Conservation (phyloP, 768 basidiomycete genomes). For the Agaricus bisporus region DNA sequence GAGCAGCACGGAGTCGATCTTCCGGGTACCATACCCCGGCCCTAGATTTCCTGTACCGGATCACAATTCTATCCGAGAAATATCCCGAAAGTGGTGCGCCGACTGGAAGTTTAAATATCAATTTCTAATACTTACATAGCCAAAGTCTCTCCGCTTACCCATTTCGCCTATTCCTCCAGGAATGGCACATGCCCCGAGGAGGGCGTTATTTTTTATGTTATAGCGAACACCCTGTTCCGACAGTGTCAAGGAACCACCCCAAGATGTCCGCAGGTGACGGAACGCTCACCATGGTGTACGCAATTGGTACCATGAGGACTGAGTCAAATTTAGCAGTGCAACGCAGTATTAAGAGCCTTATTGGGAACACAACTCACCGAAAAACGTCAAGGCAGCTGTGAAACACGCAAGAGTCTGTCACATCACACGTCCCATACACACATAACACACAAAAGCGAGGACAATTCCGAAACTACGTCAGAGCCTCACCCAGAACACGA, state of each 20-base stretch:
- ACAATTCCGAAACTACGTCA: constrained; percentile 1
- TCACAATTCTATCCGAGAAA: constrained; percentile 50
- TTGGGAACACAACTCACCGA: constrained; percentile 22
- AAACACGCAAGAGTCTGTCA: constrained; percentile 19
- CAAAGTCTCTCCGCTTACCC: constrained; percentile 26
- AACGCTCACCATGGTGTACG: constrained; percentile 56
- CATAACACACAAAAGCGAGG: not conserved
- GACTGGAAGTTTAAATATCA: constrained; percentile 30
- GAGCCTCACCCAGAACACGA: not conserved
- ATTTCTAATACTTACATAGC: no score
- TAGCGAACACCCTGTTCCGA: constrained; percentile 50
- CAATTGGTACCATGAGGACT: constrained; percentile 55
- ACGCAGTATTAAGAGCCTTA: not conserved
- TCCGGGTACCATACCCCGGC: constrained; percentile 56
- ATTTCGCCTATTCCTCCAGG: constrained; percentile 58
- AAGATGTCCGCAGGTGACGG: not conserved
- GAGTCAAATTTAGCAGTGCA: not conserved
- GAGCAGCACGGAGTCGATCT: constrained; percentile 50
- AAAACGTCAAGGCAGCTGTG: constrained; percentile 26
- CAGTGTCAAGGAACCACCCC: constrained; percentile 25
- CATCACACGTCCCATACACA: no score
- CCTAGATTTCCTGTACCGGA: constrained; percentile 37
- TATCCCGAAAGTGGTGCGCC: constrained; percentile 57
- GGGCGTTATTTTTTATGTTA: constrained; percentile 46
- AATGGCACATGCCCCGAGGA: constrained; percentile 56